Conservation (phyloP, 2,329 filamentous ascomycete species). For the Fusarium scirpi region DNA sequence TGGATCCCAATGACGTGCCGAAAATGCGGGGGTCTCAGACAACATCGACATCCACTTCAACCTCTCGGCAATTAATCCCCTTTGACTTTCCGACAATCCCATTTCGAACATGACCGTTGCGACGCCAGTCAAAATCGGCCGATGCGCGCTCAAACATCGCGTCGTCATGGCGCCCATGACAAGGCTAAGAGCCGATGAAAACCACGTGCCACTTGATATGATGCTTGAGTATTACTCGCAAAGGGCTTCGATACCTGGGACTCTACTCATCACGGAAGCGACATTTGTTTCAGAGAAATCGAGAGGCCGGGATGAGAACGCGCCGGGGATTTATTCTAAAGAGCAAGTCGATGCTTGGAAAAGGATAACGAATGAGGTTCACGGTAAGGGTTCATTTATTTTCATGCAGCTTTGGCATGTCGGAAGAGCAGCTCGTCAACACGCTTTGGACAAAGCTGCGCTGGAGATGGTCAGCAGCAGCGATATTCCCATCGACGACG, state of each 20-base stretch:
- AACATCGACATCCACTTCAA: background rate
- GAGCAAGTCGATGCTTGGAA: constrained; percentile 17
- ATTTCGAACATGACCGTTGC: background rate
- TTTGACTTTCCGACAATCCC: background rate
- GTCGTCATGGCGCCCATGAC: constrained; percentile 31
- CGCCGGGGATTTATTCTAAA: constrained; percentile 4
- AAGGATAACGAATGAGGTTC: constrained; percentile 7
- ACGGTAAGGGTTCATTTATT: constrained; percentile 13
- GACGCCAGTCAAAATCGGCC: constrained; percentile 9
- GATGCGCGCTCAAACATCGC: constrained; percentile 19
- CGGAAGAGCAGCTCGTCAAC: constrained; percentile 13
- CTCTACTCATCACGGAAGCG: constrained; percentile 26
- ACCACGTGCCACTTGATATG: constrained; percentile 15
- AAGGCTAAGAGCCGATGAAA: constrained; percentile 7
- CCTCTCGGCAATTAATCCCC: background rate
- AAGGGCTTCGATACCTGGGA: constrained; percentile 24
- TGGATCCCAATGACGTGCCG: constrained; percentile 12
- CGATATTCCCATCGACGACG: background rate
- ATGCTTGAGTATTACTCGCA: constrained; percentile 30
- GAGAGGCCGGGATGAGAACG: constrained; percentile 12
- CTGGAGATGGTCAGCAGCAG: constrained; percentile 27
- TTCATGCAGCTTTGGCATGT: constrained; percentile 32
- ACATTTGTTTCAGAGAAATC: constrained; percentile 13
- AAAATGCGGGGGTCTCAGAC: constrained; percentile 23
- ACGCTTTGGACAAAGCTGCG: constrained; percentile 1